Conservation (phyloP, 1,139 yeast genomes). For the Saccharomycopsis crataegensis region DNA sequence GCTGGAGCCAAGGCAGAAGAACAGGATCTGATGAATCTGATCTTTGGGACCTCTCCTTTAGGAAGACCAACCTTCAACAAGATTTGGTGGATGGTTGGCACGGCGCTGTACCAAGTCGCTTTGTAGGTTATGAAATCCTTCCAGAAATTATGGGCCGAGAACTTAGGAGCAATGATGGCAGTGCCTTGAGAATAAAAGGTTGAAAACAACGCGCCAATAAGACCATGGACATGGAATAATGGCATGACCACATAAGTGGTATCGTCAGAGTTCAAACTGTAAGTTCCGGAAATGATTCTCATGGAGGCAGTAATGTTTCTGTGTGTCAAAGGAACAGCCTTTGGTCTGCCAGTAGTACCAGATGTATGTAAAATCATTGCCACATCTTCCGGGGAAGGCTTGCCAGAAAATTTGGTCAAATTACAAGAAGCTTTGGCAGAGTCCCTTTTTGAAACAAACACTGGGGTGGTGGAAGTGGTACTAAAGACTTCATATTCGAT, state of each 20-base stretch:
- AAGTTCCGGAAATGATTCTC: conserved; percentile 48
- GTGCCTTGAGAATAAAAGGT: conserved; percentile 55
- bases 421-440: not conserved
- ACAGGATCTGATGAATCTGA: conserved; percentile 61
- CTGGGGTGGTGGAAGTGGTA: not conserved
- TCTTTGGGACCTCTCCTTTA: conserved; percentile 32
- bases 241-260: conserved; percentile 63
- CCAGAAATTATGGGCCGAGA: conserved; percentile 57
- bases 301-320: conserved; percentile 51
- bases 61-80: conserved; percentile 46
- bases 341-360: conserved; percentile 68
- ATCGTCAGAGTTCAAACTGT: conserved; percentile 40
- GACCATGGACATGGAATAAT: conserved; percentile 64
- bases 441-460: not conserved
- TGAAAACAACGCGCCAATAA: conserved; percentile 53
- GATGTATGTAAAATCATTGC: conserved; percentile 62
- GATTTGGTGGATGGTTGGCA: conserved; percentile 65
- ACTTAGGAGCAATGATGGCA: conserved; percentile 48
- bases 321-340: conserved; percentile 63
- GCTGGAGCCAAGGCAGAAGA: conserved; percentile 61
- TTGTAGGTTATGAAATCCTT: conserved; percentile 38
- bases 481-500: conserved; percentile 35
- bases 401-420: conserved; percentile 32
- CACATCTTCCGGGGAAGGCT: conserved; percentile 39
- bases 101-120: conserved; percentile 68